Conservation (phyloP, 2,329 filamentous ascomycete species). For the Penicillium rolfsii region DNA sequence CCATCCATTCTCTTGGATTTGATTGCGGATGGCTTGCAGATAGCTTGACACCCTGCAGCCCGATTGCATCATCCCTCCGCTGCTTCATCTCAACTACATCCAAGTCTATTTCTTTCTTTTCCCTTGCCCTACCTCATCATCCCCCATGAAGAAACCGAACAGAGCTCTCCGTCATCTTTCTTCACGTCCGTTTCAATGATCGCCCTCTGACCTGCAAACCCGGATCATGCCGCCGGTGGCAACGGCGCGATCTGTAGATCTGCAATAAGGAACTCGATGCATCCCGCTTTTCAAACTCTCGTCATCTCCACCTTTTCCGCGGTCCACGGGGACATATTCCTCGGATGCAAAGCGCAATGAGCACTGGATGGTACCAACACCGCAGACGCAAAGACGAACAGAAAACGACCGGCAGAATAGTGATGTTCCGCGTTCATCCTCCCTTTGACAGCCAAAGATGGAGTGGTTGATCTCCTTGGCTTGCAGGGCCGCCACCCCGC, state of each 20-base stretch:
- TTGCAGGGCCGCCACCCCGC: slow-evolving; percentile 1
- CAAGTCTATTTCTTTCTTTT: neutral
- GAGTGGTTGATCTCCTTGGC: slow-evolving; percentile 1
- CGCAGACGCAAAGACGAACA: neutral
- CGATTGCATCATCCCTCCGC: slow-evolving; percentile 27
- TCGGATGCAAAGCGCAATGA: neutral
- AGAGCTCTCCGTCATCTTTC: slow-evolving; percentile 3
- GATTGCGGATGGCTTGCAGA: slow-evolving; percentile 25
- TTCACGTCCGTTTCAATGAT: slow-evolving; percentile 6
- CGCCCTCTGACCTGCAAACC: slow-evolving; percentile 5
- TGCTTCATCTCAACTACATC: neutral
- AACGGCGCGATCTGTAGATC: slow-evolving; percentile 19
- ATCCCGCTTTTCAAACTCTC: slow-evolving; percentile 1
- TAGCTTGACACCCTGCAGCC: slow-evolving; percentile 19
- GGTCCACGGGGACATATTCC: neutral
- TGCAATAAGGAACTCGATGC: slow-evolving; percentile 4
- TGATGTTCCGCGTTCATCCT: neutral
- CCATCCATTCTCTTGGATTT: slow-evolving; percentile 6
- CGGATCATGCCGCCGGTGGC: slow-evolving; percentile 12
- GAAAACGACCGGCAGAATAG: neutral
- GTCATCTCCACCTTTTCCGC: slow-evolving; percentile 1
- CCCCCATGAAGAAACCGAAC: neutral
- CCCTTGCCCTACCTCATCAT: neutral
- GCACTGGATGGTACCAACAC: neutral
- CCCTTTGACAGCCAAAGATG: neutral